Conservation (phyloP, 345 rosid species). For the Diplotaxis tenuifolia region DNA sequence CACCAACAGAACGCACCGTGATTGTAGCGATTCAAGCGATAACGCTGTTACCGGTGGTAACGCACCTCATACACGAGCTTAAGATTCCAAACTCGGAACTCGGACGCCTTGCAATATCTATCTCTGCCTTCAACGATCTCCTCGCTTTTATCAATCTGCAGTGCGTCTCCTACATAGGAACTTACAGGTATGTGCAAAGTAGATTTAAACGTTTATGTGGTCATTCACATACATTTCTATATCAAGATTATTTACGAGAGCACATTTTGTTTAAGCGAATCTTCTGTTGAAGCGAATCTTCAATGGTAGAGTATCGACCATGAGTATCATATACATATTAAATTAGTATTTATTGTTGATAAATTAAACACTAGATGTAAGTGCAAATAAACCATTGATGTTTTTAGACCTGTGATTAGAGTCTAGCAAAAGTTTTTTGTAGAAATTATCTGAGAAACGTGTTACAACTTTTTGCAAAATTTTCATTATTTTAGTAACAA, state of each 20-base stretch:
- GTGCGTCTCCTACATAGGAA: constrained; percentile 16
- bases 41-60: constrained; percentile 30
- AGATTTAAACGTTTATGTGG: neutral
- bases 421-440: no score
- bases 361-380: no score
- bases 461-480: no score
- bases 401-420: no score
- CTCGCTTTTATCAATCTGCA: neutral
- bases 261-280: no score
- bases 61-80: constrained; percentile 34
- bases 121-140: constrained; percentile 28
- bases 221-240: neutral
- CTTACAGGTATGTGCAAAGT: constrained; percentile 25
- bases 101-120: constrained; percentile 29
- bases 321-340: no score
- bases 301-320: no score
- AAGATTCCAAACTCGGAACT: constrained; percentile 36
- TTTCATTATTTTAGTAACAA: no score
- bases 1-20: constrained; percentile 27
- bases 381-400: no score
- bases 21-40: constrained; percentile 30
- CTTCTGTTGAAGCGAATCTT: no score
- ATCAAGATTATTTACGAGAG: neutral
- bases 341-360: no score
- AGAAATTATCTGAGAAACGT: no score